These are phyloP conservation scores for Scolecobasidium constrictum DNA, from an alignment of 2,329 filamentous ascomycete species.

Conservation along the genomic window DNA sequence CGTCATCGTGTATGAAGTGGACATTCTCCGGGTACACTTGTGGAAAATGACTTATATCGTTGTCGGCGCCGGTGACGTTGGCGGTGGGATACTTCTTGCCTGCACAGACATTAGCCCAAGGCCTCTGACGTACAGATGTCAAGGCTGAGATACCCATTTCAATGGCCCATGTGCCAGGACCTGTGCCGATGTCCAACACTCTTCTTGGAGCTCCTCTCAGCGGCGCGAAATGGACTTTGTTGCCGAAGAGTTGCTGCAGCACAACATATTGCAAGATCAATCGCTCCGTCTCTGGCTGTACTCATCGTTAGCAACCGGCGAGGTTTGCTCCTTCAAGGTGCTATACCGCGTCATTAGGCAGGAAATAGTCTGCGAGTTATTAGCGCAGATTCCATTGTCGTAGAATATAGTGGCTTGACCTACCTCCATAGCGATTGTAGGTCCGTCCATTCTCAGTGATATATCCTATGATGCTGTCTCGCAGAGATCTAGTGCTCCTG, in stretches of 20 bases:
- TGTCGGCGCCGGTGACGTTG: conserved; percentile 30
- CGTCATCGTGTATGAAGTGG: conserved; percentile 63
- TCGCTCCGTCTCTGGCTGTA: conserved; percentile 25
- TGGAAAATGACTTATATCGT: conserved; percentile 31
- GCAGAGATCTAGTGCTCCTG: conserved; percentile 10
- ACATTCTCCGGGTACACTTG: conserved; percentile 58
- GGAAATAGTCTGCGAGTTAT: conserved; percentile 12
- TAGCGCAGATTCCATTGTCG: conserved; percentile 1
- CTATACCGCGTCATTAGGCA: conserved; percentile 14
- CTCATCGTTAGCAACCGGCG: too few species aligned
- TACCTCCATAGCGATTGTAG: conserved; percentile 12
- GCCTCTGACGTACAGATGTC: too few species aligned
- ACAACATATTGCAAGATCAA: conserved; percentile 28
- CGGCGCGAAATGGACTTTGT: conserved; percentile 28
- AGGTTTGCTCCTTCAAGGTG: background rate
- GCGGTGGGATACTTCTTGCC: conserved; percentile 22
- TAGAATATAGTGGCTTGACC: background rate
- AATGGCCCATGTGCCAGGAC: conserved; percentile 30
- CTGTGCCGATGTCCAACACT: conserved; percentile 31
- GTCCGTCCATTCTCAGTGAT: conserved; percentile 13
- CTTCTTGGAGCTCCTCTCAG: conserved; percentile 20
- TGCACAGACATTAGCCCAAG: conserved; percentile 13
- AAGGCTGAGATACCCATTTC: conserved; percentile 25
- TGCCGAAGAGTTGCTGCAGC: conserved; percentile 24
- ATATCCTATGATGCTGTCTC: conserved; percentile 11